Evolutionary conservation across 768 basidiomycete species (phyloP).

Genomic region (Strobilomyces dryophilus): DNA sequence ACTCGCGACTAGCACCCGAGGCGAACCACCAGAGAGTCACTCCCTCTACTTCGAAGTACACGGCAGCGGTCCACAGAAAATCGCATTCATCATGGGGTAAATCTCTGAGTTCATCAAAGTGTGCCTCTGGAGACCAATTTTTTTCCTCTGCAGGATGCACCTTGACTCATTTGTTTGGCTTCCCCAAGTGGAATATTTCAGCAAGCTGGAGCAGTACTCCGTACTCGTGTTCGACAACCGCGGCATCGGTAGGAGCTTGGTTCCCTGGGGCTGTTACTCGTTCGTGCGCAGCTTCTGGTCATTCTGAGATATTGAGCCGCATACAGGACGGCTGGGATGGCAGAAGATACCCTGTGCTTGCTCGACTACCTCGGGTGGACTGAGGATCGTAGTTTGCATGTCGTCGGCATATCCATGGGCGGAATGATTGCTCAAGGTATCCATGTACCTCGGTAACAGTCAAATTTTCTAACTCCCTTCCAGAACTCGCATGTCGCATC

Average conservation of each 20-base stretch:
- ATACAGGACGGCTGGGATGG: constrained; percentile 69
- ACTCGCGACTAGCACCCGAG: constrained; percentile 50
- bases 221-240: constrained; percentile 81
- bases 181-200: constrained; percentile 62
- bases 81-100: constrained; percentile 79
- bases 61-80: constrained; percentile 58
- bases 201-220: constrained; percentile 48
- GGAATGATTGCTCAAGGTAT: constrained; percentile 83
- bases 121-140: background rate
- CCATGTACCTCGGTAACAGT: background rate
- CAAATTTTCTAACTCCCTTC: background rate
- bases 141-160: constrained; percentile 45
- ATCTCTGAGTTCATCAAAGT: background rate
- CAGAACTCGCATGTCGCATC: constrained; percentile 66
- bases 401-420: constrained; percentile 74
- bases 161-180: constrained; percentile 60
- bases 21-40: constrained; percentile 53
- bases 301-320: background rate
- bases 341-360: constrained; percentile 63
- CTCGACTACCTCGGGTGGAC: constrained; percentile 75
- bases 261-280: constrained; percentile 75
- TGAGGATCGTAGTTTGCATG: constrained; percentile 51
- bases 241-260: constrained; percentile 72
- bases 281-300: constrained; percentile 30
- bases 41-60: constrained; percentile 80